Percentiles rank a stretch among this genome's conserved stretches.
Conservation (phyloP, 2,329 filamentous ascomycete genomes). For the Leptographium flavum region DNA sequence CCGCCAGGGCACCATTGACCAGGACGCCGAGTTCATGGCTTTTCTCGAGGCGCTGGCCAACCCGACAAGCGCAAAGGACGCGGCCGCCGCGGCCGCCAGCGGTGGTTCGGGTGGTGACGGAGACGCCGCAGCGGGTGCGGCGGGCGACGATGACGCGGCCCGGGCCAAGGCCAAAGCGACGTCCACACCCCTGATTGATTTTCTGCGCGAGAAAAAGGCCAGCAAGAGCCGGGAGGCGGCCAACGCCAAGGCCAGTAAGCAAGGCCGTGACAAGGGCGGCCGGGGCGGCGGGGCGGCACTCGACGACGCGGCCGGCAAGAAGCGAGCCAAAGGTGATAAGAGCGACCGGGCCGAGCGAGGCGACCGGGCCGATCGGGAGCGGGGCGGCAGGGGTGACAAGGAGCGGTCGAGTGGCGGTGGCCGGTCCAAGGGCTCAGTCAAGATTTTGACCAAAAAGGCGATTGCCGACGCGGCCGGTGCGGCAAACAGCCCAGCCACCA, state of each 20-base stretch:
- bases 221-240: conserved; percentile 47
- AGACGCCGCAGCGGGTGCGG: not conserved
- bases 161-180: conserved; percentile 48
- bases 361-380: not conserved
- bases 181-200: conserved; percentile 82
- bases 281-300: conserved; percentile 21
- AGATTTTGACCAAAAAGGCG: conserved; percentile 47
- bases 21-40: conserved; percentile 87
- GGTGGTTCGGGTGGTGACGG: conserved; percentile 1
- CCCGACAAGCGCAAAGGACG: conserved; percentile 30
- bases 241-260: conserved; percentile 40
- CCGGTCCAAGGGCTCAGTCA: conserved; percentile 41
- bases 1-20: conserved; percentile 87
- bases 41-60: conserved; percentile 84
- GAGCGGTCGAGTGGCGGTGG: conserved; percentile 28
- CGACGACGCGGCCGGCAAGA: conserved; percentile 19
- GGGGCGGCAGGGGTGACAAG: too few species aligned
- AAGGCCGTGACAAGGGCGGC: conserved; percentile 34
- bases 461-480: conserved; percentile 33
- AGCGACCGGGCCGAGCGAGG: not conserved
- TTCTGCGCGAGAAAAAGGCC: conserved; percentile 81
- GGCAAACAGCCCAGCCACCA: conserved; percentile 27
- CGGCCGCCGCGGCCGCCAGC: conserved; percentile 18
- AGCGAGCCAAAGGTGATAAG: not conserved
- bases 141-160: conserved; percentile 27